Evolutionary conservation across 805 yeast species (phyloP), one percentile per base, ranked within the genome.

Genomic region (Geotrichum ghanense): DNA sequence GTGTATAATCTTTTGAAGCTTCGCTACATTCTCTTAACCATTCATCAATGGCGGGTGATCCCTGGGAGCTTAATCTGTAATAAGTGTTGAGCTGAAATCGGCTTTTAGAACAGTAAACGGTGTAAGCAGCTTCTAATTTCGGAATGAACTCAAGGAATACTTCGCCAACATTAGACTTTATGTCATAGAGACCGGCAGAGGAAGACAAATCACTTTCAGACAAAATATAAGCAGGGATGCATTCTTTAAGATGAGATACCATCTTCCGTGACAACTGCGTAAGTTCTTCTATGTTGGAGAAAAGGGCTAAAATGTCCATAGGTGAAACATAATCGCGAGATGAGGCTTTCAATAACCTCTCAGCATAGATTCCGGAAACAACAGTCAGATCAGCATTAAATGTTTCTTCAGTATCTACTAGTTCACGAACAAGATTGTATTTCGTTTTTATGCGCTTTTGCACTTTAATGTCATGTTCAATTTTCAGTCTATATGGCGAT

Each of bases 371-470:
- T n/a, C 61, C 57, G n/a, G 59, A 60, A 3, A 64, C 54, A 2
- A 66, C 66, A 1, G 52, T 57, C 56, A 68, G 50, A 47, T 69
- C 72, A 14, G 56, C 56, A 10, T 64, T 58, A 47, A 64, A 68
- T 16, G 53, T 53, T 14, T 56, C 50, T 48, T 68, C 73, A 9
- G 71, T 64, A n/a, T 54, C 55, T 41, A 66, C 60, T 5, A 68
- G 56, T 49, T 68, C 72, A 9, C 64, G 54, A 24, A 66, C 55
- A n/a, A 62, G 51, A 24, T 62, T 60, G 48, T 57, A 55, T 27
- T 61, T 55, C 39, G 45, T 53, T 34, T 47, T 43, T 20, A 50
- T 44, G 10, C 53, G 48, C 43, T 49, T 42, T 23, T 50, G 56
- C 19, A 4, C 37, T n/a, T 31, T 31, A 14, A 14, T 9, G 31